Conservation (phyloP, 2,329 filamentous ascomycete genomes). For the Epichloe typhina region DNA sequence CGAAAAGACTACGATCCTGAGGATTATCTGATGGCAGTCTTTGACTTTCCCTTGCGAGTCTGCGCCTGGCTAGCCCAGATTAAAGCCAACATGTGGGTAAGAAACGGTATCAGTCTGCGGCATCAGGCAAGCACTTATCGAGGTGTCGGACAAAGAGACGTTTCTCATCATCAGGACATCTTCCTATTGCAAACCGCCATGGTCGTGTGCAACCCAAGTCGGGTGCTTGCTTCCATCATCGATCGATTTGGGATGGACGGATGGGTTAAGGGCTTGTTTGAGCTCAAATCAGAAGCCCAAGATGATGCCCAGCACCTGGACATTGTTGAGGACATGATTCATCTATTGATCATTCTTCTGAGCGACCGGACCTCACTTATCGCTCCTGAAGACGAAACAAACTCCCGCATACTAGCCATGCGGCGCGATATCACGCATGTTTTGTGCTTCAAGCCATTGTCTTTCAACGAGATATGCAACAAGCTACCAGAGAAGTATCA, state of each 20-base stretch:
- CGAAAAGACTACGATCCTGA: slow-evolving; percentile 49
- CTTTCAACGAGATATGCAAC: slow-evolving; percentile 79
- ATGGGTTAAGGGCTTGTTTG: slow-evolving; percentile 78
- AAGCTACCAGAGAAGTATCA: slow-evolving; percentile 82
- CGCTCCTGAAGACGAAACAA: slow-evolving; percentile 50
- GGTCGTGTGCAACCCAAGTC: slow-evolving; percentile 69
- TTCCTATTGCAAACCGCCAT: slow-evolving; percentile 86
- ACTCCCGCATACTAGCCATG: slow-evolving; percentile 57
- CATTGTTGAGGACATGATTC: slow-evolving; percentile 89
- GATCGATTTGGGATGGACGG: slow-evolving; percentile 80
- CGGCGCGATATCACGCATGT: slow-evolving; percentile 86
- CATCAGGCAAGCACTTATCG: slow-evolving; percentile 93
- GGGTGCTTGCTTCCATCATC: slow-evolving; percentile 77
- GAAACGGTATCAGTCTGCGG: slow-evolving; percentile 88
- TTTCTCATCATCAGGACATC: slow-evolving; percentile 88
- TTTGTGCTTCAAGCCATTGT: slow-evolving; percentile 89
- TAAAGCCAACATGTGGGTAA: slow-evolving; percentile 97
- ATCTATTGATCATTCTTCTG: slow-evolving; percentile 79
- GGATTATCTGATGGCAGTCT: slow-evolving; percentile 73
- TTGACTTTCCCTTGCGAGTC: slow-evolving; percentile 86
- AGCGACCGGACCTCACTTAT: slow-evolving; percentile 78
- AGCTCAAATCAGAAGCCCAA: slow-evolving; percentile 56
- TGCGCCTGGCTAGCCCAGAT: slow-evolving; percentile 97
- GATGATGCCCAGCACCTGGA: slow-evolving; percentile 85
- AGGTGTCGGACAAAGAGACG: slow-evolving; percentile 76